Percentiles rank a stretch among this genome's conserved stretches.
These are phyloP conservation scores for Domatiomyces catenatus DNA, from an alignment of 2,329 filamentous ascomycete genomes.

Conservation along the genomic window DNA sequence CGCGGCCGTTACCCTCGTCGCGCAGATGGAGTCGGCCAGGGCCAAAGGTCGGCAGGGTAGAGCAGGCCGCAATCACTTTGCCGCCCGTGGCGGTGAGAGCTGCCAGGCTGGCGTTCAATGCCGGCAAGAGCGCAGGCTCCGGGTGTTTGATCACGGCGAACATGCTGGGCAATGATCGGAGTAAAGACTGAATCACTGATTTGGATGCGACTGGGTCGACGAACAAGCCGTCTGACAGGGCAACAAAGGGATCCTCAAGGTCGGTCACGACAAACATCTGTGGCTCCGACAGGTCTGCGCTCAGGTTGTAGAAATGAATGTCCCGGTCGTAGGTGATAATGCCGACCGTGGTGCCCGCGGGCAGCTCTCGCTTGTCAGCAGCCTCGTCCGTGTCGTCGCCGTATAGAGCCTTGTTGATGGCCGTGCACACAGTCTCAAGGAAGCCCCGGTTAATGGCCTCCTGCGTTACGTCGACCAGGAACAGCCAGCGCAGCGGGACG, in stretches of 20 bases:
- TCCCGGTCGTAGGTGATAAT: conserved; percentile 95
- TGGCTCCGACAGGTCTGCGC: conserved; percentile 63
- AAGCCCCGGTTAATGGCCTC: conserved; percentile 86
- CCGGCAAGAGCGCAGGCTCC: conserved; percentile 73
- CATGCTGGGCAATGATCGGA: conserved; percentile 67
- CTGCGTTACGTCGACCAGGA: conserved; percentile 84
- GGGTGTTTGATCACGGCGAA: conserved; percentile 81
- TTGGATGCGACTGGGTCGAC: conserved; percentile 87
- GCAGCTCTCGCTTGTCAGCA: conserved; percentile 42
- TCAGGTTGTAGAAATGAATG: conserved; percentile 95
- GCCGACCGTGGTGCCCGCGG: conserved; percentile 70
- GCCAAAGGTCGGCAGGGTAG: conserved; percentile 80
- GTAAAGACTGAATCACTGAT: conserved; percentile 70
- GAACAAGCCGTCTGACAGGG: conserved; percentile 79
- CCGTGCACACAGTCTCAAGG: conserved; percentile 76
- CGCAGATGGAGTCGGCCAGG: conserved; percentile 72
- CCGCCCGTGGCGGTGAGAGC: conserved; percentile 76
- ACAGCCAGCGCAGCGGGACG: conserved; percentile 72
- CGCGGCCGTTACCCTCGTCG: conserved; percentile 73
- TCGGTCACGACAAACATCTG: conserved; percentile 99
- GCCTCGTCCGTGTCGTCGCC: conserved; percentile 43
- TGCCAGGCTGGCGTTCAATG: conserved; percentile 67
- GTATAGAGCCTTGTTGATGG: conserved; percentile 73
- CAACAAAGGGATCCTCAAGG: conserved; percentile 89
- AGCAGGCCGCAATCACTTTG: conserved; percentile 77